These are phyloP conservation scores for Pharus latifolius DNA, from an alignment of 176 grass and related monocot genomes.

Conservation along the genomic window DNA sequence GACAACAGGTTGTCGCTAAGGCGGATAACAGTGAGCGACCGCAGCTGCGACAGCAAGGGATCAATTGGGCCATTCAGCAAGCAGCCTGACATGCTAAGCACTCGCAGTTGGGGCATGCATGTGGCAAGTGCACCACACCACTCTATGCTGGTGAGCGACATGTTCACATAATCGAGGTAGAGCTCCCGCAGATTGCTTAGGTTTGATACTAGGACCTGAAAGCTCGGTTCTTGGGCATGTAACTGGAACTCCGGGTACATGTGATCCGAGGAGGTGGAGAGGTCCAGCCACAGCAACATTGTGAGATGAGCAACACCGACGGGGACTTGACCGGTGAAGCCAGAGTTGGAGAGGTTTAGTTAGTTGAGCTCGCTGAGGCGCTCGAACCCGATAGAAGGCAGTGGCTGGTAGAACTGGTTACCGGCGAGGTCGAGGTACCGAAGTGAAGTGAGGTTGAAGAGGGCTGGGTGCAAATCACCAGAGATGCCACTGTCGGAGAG, in stretches of 20 bases:
- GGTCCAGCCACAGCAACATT: slow-evolving; percentile 25
- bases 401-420: slow-evolving; percentile 14
- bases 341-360: slow-evolving; percentile 35
- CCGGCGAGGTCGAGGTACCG: slow-evolving; percentile 24
- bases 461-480: background rate
- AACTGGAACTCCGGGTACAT: background rate
- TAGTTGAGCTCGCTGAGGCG: slow-evolving; percentile 3
- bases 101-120: slow-evolving; percentile 1
- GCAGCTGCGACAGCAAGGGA: slow-evolving; percentile 4
- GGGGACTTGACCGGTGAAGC: slow-evolving; percentile 22
- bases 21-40: slow-evolving; percentile 3
- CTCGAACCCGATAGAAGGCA: slow-evolving; percentile 6
- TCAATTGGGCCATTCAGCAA: slow-evolving; percentile 21
- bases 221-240: slow-evolving; percentile 2
- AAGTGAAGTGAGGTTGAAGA: slow-evolving; percentile 35
- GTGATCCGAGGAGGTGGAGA: slow-evolving; percentile 19
- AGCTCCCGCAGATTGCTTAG: slow-evolving; percentile 27
- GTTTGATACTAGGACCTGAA: slow-evolving; percentile 12
- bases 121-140: slow-evolving; percentile 17
- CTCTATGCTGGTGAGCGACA: slow-evolving; percentile 15
- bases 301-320: slow-evolving; percentile 13
- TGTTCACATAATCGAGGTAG: slow-evolving; percentile 34
- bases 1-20: slow-evolving; percentile 25
- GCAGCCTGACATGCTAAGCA: slow-evolving; percentile 23
- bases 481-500: background rate